Percentiles rank a stretch among this genome's conserved stretches.
These are phyloP conservation scores for Boletellus deceptivus DNA, from an alignment of 1,284 basidiomycete genomes.

Conservation along the genomic window DNA sequence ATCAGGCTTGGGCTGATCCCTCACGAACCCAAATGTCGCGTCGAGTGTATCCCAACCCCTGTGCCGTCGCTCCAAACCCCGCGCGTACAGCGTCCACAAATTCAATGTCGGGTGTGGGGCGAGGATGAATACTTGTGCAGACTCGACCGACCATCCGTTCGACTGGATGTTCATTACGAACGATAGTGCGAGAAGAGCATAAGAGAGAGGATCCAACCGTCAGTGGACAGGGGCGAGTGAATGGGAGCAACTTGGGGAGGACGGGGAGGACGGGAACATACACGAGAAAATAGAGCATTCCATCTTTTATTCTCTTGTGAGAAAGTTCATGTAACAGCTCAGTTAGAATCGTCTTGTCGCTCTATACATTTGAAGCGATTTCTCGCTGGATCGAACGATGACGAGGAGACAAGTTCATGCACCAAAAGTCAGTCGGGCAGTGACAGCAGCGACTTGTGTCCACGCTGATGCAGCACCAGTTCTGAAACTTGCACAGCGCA, in stretches of 20 bases:
- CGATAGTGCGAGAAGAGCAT: neutral
- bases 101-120: neutral
- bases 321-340: neutral
- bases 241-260: neutral
- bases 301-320: neutral
- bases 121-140: neutral
- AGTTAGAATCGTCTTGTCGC: neutral
- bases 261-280: too few relatives aligned
- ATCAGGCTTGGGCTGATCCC: too few relatives aligned
- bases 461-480: neutral
- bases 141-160: neutral
- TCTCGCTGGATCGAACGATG: neutral
- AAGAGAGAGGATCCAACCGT: neutral
- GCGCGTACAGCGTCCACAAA: neutral
- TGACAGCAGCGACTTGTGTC: neutral
- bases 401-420: neutral
- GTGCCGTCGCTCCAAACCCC: neutral
- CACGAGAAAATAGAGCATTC: neutral
- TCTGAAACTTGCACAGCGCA: neutral
- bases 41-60: neutral
- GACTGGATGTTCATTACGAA: neutral
- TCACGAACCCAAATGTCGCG: neutral
- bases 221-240: neutral
- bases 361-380: neutral
- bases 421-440: neutral